Evolutionary conservation across 1,284 basidiomycete genomes (phyloP), one percentile per base, ranked within the genome.

Genomic region (Pseudozyma pruni): DNA sequence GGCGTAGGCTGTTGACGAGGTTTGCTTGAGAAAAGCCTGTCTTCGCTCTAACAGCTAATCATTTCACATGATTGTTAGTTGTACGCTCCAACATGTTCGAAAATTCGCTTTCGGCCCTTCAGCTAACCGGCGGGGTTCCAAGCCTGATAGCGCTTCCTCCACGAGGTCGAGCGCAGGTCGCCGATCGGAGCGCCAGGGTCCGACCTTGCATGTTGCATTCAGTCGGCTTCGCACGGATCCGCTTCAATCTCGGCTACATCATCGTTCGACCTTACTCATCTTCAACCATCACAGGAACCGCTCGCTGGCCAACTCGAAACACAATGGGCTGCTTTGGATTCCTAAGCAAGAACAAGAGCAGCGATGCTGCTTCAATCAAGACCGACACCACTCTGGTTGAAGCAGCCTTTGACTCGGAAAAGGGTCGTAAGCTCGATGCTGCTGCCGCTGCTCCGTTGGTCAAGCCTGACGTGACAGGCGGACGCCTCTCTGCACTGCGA

Each of bases 401-500:
- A 19, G 20, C 55, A 2, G 37, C 23, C 4, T 47, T 49, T 33
- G 53, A 61, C 13, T 42, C 49, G 7, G 61, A 52, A 19, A 55
- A 60, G 35, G 23, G 35, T n/a, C 37, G 46, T 46, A 60, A 60
- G 50, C 41, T 38, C 8, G 46, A 13, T 13, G 22, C 25, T 20
- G 4, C 35, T 2, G 13, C 19, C 14, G 32, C 42, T 4, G 10
- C 32, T 9, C 10, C 33, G 16, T 16, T 38, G 3, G 14, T 16
- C 37, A 74, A 74, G 46, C 66, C 58, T 2, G 52, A 66, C 17
- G 19, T 56, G 13, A 74, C 71, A 4, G 71, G 66, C 1, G 46
- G 47, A 2, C 72, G 90, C 25, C 83, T 96, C 42, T 85, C 86
- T 1, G 88, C 89, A 48, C 82, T 76, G 6, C 72, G 75, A 13